A percentile compares a stretch with the other conserved stretches of the same genome.
Evolutionary conservation across 2,329 filamentous ascomycete genomes (phyloP).

Genomic region (Elsinoe ampelina): DNA sequence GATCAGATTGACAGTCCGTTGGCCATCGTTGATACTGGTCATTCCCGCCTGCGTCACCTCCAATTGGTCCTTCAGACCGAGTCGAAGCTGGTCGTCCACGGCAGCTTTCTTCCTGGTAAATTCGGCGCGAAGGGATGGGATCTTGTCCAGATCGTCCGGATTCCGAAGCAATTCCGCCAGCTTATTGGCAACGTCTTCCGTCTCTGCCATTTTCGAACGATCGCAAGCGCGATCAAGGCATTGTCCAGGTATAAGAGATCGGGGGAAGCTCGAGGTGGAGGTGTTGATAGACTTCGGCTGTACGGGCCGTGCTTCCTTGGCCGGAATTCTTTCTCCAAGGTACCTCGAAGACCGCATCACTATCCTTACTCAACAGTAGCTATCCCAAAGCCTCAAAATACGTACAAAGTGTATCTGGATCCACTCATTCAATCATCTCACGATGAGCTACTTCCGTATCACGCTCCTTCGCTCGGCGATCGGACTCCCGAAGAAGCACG

Average conservation of each 20-base stretch:
- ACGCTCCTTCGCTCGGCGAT: constrained; percentile 84
- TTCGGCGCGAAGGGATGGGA: constrained; percentile 77
- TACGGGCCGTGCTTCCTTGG: background rate
- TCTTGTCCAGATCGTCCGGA: constrained; percentile 95
- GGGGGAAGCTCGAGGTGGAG: background rate
- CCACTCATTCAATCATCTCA: background rate
- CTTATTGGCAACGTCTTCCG: constrained; percentile 42
- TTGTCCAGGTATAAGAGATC: background rate
- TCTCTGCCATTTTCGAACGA: constrained; percentile 22
- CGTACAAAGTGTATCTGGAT: no score
- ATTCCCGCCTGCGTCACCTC: constrained; percentile 92
- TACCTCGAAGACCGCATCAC: background rate
- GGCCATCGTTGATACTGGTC: constrained; percentile 76
- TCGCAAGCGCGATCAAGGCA: background rate
- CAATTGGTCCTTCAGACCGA: constrained; percentile 81
- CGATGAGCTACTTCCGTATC: constrained; percentile 57
- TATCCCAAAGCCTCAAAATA: no score
- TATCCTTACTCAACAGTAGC: background rate
- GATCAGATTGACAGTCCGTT: constrained; percentile 83
- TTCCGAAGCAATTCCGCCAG: constrained; percentile 89
- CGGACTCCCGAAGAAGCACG: constrained; percentile 66
- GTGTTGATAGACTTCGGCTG: background rate
- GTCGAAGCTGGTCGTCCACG: constrained; percentile 81
- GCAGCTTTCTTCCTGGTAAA: constrained; percentile 89
- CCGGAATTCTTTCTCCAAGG: background rate